Base-by-base conservation (phyloP, 345 rosid species). In the Pugionium cornutum region DNA sequence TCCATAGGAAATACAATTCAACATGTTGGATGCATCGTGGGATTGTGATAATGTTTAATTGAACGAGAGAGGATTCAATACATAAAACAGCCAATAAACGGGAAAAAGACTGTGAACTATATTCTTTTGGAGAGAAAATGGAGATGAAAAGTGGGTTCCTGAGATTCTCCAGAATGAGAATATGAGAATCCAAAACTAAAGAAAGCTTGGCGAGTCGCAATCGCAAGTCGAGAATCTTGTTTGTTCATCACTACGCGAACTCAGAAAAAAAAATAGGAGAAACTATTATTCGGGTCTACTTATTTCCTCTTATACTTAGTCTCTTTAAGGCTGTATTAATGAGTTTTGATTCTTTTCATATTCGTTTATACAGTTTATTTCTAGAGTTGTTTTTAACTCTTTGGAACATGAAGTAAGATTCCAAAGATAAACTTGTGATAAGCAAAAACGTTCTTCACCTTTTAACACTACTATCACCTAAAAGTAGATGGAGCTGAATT, bases 101-200 rank as follows among this genome's bases (percentile, higher is more conserved):
- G 18, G 18, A 18, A 18, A 18, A 18, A 18, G 18, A 18, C 18
- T 18, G 18, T 18, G 18, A 86, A 88, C 78, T 86, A 11, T 86
- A 86, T 88, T 86, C 95, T 10, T 63, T 53, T 53, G 8, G 51
- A 59, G 42, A 53, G 49, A 43, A 57, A 64, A 53, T 57, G 60
- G n/a, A 69, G 49, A 28, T 32, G 40, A 64, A 69, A 72, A 62
- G 69, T 63, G 28, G 75, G 52, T 68, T 55, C 31, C 11, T 59
- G 44, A 69, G 81, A 76, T 76, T 79, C 83, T 66, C 28, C 0
- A 64, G 84, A 80, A 78, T 79, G 59, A 40, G 83, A 79, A 81
- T 76, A 47, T 72, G 68, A 74, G 91, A 82, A 83, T 84, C 89
- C 76, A 78, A 74, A 59, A 66, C 76, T 66, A 79, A 80, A 81